Percentiles rank a stretch among this genome's conserved stretches.
Conservation (phyloP, 2,329 filamentous ascomycete genomes). For the Hypoxylon sp. region DNA sequence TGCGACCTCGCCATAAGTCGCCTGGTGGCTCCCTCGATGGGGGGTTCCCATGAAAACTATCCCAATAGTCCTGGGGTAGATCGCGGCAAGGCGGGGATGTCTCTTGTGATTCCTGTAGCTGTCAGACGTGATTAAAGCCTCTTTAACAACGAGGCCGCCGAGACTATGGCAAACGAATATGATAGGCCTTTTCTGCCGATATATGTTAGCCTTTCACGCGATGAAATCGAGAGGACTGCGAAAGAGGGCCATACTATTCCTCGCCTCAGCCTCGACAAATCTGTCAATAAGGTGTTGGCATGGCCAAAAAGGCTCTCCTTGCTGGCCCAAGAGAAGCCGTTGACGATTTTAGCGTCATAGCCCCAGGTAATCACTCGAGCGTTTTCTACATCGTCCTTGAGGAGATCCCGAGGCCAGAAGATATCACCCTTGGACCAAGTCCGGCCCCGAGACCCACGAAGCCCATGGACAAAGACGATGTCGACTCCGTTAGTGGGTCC, state of each 20-base stretch:
- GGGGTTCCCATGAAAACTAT: background rate
- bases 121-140: background rate
- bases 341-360: background rate
- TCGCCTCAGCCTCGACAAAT: background rate
- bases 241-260: background rate
- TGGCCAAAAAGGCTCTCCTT: background rate
- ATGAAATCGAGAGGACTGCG: background rate
- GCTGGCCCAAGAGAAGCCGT: background rate
- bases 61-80: background rate
- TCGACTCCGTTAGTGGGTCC: background rate
- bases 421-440: background rate
- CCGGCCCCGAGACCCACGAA: background rate
- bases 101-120: background rate
- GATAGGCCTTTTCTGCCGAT: background rate
- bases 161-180: constrained; percentile 2
- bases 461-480: background rate
- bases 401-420: background rate
- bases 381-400: background rate
- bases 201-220: background rate
- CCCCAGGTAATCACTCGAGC: background rate
- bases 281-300: background rate
- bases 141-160: background rate
- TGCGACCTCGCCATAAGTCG: background rate
- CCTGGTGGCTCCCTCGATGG: background rate
- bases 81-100: background rate